Evolutionary conservation across 1,139 yeast species (phyloP), one percentile per base, ranked within the genome.

Genomic region (Tardiomyces blankii): DNA sequence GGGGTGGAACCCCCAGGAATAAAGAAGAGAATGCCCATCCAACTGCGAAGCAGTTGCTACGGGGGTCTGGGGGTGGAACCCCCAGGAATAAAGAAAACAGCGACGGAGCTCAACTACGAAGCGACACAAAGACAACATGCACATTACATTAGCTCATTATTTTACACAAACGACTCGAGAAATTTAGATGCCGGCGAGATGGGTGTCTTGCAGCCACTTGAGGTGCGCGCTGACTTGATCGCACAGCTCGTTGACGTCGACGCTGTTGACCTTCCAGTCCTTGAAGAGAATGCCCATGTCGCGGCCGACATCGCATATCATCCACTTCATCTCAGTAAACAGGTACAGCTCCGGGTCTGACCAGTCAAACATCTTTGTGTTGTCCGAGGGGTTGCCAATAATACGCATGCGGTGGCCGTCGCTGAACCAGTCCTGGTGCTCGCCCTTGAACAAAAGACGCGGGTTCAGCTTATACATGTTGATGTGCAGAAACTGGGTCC

Each of bases 391-490:
- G 25, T 51, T 55, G 44, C 56, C 52, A 9, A 51, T 42, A 14
- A 52, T 50, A 19, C 41, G 25, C 25, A 21, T 21, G 25, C 25
- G 25, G 25, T 21, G 25, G 25, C 25, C 25, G 25, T 21, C 25
- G 25, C 25, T 21, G 25, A 21, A 21, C 25, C 25, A 21, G 7
- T 21, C 25, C 25, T 21, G 4, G 25, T 41, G 35, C 47, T 46
- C 47, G 8, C 40, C 43, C 12, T 40, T 18, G 49, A 69, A 71
- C 3, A 70, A 67, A 4, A 68, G 64, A 67, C 77, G 72, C 2
- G 86, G 85, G 53, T 80, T 76, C 49, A 80, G 68, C 59, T 80
- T 80, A 25, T 82, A 82, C 66, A 70, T 76, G 58, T 80, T 79
- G 43, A 83, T 76, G 58, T 82, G 88, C 47, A 81, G 74, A 54